A percentile compares a stretch with the other conserved stretches of the same genome.
phyloP scores from a whole-genome alignment of 306 rosid species.

The Psophocarpus tetragonolobus region DNA sequence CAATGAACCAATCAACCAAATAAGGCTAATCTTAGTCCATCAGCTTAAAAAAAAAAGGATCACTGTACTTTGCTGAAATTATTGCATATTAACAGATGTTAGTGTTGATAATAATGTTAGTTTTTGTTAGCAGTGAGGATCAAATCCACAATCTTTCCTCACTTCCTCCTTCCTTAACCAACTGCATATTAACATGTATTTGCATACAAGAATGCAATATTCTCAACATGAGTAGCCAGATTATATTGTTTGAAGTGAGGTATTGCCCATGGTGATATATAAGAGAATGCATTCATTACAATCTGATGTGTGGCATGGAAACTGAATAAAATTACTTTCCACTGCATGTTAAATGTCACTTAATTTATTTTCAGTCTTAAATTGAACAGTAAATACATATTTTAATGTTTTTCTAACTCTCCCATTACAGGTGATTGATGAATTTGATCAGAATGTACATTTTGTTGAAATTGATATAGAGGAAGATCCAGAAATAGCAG shows the following conservation, averaged over 20 bases:
- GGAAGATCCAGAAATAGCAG: slow-evolving; percentile 95
- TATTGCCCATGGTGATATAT: neutral
- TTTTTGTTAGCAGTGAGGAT: too few species aligned
- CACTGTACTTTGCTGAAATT: neutral
- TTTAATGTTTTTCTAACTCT: slow-evolving; percentile 15
- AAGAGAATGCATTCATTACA: slow-evolving; percentile 7
- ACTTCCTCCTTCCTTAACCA: too few species aligned
- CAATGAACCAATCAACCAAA: neutral
- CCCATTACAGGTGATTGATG: slow-evolving; percentile 77
- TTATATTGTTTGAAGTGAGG: slow-evolving; percentile 3
- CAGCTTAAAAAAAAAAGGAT: neutral
- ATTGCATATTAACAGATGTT: neutral
- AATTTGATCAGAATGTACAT: slow-evolving; percentile 85
- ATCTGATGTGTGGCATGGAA: neutral
- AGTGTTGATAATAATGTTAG: too few species aligned
- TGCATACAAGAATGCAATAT: too few species aligned
- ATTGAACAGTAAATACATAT: neutral
- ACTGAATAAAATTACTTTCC: neutral
- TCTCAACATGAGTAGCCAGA: neutral
- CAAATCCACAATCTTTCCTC: too few species aligned
- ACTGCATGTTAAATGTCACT: neutral
- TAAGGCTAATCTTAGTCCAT: neutral
- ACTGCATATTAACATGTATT: too few species aligned
- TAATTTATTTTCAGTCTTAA: neutral
- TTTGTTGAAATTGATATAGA: slow-evolving; percentile 96